These are phyloP conservation scores for Plasmodium blacklocki DNA, from an alignment of 169 alveolate species.

Conservation along the genomic window DNA sequence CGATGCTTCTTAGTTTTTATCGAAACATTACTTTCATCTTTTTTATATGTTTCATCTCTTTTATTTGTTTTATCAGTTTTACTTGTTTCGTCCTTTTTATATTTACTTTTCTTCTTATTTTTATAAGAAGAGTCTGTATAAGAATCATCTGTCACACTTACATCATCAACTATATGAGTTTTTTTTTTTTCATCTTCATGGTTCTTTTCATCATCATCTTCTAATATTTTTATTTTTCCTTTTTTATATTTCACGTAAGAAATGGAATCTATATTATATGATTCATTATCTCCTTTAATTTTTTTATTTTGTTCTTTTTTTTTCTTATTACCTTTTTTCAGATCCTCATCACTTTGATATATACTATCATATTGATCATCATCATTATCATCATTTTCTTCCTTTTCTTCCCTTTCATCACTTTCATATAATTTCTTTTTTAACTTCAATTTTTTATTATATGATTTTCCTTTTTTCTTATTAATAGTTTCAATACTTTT, in stretches of 20 bases:
- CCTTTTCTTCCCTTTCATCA: neutral
- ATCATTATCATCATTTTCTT: neutral
- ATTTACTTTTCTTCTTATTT: neutral
- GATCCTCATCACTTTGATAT: neutral
- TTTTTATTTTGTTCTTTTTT: neutral
- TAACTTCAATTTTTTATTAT: conserved; percentile 6
- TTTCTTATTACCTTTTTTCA: neutral
- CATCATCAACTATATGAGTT: too few relatives aligned
- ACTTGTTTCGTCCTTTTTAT: neutral
- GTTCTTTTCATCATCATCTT: too few relatives aligned
- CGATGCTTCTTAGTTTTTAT: neutral
- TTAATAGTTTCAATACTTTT: neutral
- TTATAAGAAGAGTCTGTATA: too few relatives aligned
- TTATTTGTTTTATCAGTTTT: neutral
- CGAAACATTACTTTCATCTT: neutral
- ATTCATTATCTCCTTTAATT: neutral
- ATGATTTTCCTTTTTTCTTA: neutral
- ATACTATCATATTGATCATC: neutral
- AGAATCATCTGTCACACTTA: too few relatives aligned
- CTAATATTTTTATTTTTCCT: too few relatives aligned
- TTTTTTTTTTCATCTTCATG: too few relatives aligned
- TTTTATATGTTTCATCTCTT: neutral
- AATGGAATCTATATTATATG: too few relatives aligned
- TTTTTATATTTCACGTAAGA: too few relatives aligned
- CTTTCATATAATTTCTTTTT: conserved; percentile 1